A percentile compares a stretch with the other conserved stretches of the same genome.
phyloP scores from a whole-genome alignment of 2,329 filamentous ascomycete genomes.

The Triangularia setosa region DNA sequence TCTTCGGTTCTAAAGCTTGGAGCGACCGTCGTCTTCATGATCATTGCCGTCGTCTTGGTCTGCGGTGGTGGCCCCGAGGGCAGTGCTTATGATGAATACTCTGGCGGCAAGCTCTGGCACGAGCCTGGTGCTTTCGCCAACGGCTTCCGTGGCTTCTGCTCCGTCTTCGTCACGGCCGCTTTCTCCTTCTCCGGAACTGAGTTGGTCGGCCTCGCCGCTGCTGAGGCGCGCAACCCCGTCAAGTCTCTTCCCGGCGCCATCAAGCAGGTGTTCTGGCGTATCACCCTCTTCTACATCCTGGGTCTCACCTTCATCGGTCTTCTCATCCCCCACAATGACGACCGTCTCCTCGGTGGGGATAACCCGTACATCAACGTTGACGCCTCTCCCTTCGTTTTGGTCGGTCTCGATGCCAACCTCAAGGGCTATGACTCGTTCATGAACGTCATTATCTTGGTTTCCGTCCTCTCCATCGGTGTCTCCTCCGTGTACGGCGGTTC shows the following conservation, averaged over 20 bases:
- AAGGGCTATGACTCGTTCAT: slow-evolving; percentile 47
- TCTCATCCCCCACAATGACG: slow-evolving; percentile 41
- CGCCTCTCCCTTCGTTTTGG: slow-evolving; percentile 49
- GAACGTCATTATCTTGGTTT: slow-evolving; percentile 52
- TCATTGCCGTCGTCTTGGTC: slow-evolving; percentile 55
- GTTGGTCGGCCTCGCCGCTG: slow-evolving; percentile 65
- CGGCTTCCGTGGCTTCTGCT: slow-evolving; percentile 66
- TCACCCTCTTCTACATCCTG: slow-evolving; percentile 48
- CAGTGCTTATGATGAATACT: slow-evolving; percentile 39
- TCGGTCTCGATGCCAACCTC: slow-evolving; percentile 45
- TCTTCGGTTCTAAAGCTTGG: slow-evolving; percentile 53
- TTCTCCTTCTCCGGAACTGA: slow-evolving; percentile 67
- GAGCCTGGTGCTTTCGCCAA: slow-evolving; percentile 56
- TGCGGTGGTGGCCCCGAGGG: slow-evolving; percentile 52
- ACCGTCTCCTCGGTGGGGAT: slow-evolving; percentile 40
- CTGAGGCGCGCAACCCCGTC: slow-evolving; percentile 63
- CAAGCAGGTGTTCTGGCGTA: slow-evolving; percentile 64
- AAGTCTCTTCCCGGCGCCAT: slow-evolving; percentile 72
- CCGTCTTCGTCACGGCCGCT: slow-evolving; percentile 65
- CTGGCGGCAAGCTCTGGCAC: slow-evolving; percentile 42
- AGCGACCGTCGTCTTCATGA: slow-evolving; percentile 59
- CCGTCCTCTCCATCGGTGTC: slow-evolving; percentile 52
- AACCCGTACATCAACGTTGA: slow-evolving; percentile 42
- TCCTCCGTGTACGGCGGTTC: slow-evolving; percentile 54
- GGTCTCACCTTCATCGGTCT: slow-evolving; percentile 48